Evolutionary conservation across 2,329 filamentous ascomycete species (phyloP), one percentile per base, ranked within the genome.

Genomic region (Knufia fluminis): DNA sequence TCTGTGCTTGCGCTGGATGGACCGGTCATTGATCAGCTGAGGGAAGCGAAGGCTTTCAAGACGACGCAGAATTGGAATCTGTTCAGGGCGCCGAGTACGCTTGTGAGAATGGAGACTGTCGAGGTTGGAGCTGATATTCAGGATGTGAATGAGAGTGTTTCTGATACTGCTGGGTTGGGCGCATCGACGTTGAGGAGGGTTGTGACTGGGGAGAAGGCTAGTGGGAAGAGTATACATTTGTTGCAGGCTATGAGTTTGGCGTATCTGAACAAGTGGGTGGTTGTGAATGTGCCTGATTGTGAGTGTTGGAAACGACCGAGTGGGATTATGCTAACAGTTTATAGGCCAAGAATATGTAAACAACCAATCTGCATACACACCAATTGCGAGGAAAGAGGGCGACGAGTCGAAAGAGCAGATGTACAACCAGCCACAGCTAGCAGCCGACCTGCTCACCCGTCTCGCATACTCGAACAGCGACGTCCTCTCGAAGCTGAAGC

Each of bases 231-330:
- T 64, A 80, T 92, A 59, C 70, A 94, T 61, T 67, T 94, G 61
- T 72, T 95, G 40, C 90, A 97, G 70, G 85, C 85, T 33, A 80
- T 94, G 77, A 74, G 85, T 16, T 83, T 90, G 67, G 91, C 80
- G 1, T 82, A 91, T 57, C 65, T 90, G 61, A 87, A 88, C 65
- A 77, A 85, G 23, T 97, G 90, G 88, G 75, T 95, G 39, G 89
- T 97, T 41, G 76, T 98, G 51, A 84, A 86, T 62, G 76, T 97
- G 46, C 90, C 92, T 32, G 89, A 98, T 71, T 85, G 90, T 94
- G 73, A 60, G 75, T 61, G n/a, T n/a, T n/a, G n/a, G n/a, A n/a
- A n/a, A n/a, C n/a, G 20, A 8, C 28, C 4, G 26, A n/a, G 35
- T 16, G 22, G 22, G 41, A 20, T 4, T 45, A 33, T 45, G 19